Conservation (phyloP, 1,284 basidiomycete species). For the Puccinia polysora region DNA sequence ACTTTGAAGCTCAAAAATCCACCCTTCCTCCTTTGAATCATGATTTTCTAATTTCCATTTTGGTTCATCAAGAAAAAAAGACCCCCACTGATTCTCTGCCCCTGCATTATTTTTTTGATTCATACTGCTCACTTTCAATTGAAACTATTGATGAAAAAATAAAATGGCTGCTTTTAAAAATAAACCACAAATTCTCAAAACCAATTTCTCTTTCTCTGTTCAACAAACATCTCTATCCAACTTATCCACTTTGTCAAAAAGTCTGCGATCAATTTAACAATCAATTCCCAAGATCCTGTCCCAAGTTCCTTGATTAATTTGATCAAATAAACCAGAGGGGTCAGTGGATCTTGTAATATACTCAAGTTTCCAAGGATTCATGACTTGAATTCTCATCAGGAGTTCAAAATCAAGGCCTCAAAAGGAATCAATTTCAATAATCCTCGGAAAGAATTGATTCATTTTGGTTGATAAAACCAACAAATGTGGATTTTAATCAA, state of each 20-base stretch:
- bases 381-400: no score
- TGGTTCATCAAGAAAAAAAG: constrained; percentile 8
- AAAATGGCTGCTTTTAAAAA: constrained; percentile 71
- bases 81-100: no score
- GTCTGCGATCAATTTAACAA: no score
- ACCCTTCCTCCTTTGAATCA: not conserved
- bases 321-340: no score
- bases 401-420: not conserved
- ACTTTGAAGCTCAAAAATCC: not conserved
- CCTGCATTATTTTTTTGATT: not conserved
- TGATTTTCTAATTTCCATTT: constrained; percentile 26
- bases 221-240: no score
- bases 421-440: not conserved
- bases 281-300: no score
- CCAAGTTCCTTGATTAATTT: no score
- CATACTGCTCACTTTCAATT: constrained; percentile 15
- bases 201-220: not conserved
- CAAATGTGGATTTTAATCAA: no score
- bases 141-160: constrained; percentile 68
- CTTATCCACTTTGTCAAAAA: not conserved
- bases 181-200: constrained; percentile 46
- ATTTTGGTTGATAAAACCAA: constrained; percentile 33
- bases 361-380: no score
- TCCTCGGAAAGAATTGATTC: not conserved
- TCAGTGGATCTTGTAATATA: no score